A percentile compares a stretch with the other conserved stretches of the same genome.
These are phyloP conservation scores for Kappamyces sp. DNA, from an alignment of 192 early-diverging fungal species.

Conservation along the genomic window DNA sequence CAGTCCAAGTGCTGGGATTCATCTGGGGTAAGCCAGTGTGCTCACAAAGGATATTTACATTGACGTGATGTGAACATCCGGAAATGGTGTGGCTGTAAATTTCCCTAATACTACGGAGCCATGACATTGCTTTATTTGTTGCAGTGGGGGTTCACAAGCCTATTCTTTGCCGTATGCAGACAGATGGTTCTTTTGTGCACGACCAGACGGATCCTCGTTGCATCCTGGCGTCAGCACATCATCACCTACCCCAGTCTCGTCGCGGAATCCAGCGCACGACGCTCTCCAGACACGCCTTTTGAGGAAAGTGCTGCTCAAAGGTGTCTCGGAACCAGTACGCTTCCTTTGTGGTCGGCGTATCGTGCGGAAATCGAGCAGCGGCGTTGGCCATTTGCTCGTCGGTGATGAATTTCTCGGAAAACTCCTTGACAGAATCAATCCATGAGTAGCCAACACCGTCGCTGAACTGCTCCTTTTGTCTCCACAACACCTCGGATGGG, in stretches of 20 bases:
- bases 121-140: too few relatives aligned
- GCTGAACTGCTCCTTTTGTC: slow-evolving; percentile 98
- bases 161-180: slow-evolving; percentile 27
- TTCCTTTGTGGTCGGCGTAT: slow-evolving; percentile 94
- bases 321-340: slow-evolving; percentile 89
- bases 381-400: slow-evolving; percentile 71
- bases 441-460: slow-evolving; percentile 98
- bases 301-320: slow-evolving; percentile 93
- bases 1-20: too few relatives aligned
- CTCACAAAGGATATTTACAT: too few relatives aligned
- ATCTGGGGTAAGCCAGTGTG: too few relatives aligned
- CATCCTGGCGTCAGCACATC: slow-evolving; percentile 48
- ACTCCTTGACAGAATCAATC: slow-evolving; percentile 92
- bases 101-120: too few relatives aligned
- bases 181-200: slow-evolving; percentile 89
- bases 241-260: slow-evolving; percentile 78
- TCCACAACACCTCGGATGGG: slow-evolving; percentile 86
- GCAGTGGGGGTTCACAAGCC: too few relatives aligned
- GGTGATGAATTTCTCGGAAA: slow-evolving; percentile 59
- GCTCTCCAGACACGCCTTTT: slow-evolving; percentile 78
- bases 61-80: too few relatives aligned
- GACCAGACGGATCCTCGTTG: slow-evolving; percentile 92
- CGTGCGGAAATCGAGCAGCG: slow-evolving; percentile 67
- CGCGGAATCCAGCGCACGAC: slow-evolving; percentile 96
- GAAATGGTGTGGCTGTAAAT: too few relatives aligned